These are phyloP conservation scores for Trichoderma sp. DNA, from an alignment of 2,329 filamentous ascomycete species.

Conservation along the genomic window DNA sequence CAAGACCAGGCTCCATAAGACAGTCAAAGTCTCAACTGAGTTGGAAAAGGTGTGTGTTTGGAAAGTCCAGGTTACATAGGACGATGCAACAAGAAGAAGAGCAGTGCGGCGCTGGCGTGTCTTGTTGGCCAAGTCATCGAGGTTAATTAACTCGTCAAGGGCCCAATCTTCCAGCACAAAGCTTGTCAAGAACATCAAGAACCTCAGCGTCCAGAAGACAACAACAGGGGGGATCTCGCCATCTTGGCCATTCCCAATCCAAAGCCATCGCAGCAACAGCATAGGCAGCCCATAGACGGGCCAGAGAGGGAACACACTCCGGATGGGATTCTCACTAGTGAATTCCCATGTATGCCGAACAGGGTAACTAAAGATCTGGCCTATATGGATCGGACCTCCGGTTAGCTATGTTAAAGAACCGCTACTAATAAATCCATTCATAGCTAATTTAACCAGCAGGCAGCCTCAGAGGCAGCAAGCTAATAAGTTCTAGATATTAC, in stretches of 20 bases:
- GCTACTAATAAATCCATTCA: not conserved
- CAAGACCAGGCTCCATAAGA: constrained; percentile 91
- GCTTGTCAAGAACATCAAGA: constrained; percentile 91
- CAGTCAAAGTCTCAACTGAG: constrained; percentile 89
- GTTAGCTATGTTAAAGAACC: constrained; percentile 13
- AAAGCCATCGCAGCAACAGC: constrained; percentile 89
- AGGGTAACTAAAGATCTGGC: constrained; percentile 90
- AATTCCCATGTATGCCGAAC: constrained; percentile 96
- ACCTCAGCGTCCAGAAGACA: constrained; percentile 86
- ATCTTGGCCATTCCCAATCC: constrained; percentile 79
- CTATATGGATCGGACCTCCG: constrained; percentile 50
- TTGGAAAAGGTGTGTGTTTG: constrained; percentile 99
- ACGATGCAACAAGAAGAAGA: constrained; percentile 85
- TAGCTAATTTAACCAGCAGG: too few species aligned
- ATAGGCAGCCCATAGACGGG: constrained; percentile 92
- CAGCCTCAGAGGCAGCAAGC: not conserved
- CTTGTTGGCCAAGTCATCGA: constrained; percentile 56
- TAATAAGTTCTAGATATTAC: not conserved
- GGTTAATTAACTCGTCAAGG: constrained; percentile 79
- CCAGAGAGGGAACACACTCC: constrained; percentile 96
- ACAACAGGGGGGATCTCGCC: constrained; percentile 78
- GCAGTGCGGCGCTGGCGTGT: constrained; percentile 72
- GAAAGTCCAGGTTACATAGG: constrained; percentile 98
- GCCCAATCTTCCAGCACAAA: constrained; percentile 99
- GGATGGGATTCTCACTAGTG: constrained; percentile 82